Evolutionary conservation across 83 land plant genomes (phyloP), one percentile per base, ranked within the genome.

Genomic region (Isoetes engelmannii): DNA sequence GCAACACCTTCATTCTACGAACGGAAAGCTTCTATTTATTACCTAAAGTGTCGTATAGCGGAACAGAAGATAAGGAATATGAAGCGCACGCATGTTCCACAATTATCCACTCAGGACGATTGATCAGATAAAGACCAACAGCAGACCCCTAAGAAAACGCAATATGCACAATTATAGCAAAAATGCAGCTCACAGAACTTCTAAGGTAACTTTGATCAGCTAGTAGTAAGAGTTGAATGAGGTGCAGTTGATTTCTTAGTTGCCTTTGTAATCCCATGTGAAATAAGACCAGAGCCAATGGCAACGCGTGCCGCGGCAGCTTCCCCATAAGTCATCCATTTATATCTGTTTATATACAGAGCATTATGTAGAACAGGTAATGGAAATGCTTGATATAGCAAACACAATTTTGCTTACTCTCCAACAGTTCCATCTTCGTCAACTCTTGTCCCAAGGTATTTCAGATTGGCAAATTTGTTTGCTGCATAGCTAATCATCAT

Each of bases 271-370:
- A 95, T 82, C 28, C 92, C 92, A 78, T 86, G 81, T 63, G 75
- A 78, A 3, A 85, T 75, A 48, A 95, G 84, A 13, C 89, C 97
- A 64, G 99, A 91, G 47, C 99, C 99, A 68, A 92, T 74, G 19
- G 92, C 97, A 57, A 86, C 17, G 42, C 99, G 83, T 56, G 85
- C 86, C 21, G 84, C 85, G 15, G 92, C 85, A n/a, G 84, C 97
- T 70, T 95, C 99, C 74, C 94, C 99, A 85, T 89, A 95, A 68
- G 99, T 92, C 93, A 95, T 82, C 99, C 99, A 95, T 65, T 84
- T 87, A 77, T 95, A 94, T 70, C 99, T 94, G 72, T 10, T 63
- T 57, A 13, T 15, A 63, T 9, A 7, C 37, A 47, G 8, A 46
- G 28, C 37, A 18, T 57, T 73, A 45, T 5, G 15, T 19, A 20